Percentiles rank a stretch among this genome's conserved stretches.
phyloP scores from a whole-genome alignment of 495 filamentous ascomycete species.

The Aspergillus mulundensis region DNA sequence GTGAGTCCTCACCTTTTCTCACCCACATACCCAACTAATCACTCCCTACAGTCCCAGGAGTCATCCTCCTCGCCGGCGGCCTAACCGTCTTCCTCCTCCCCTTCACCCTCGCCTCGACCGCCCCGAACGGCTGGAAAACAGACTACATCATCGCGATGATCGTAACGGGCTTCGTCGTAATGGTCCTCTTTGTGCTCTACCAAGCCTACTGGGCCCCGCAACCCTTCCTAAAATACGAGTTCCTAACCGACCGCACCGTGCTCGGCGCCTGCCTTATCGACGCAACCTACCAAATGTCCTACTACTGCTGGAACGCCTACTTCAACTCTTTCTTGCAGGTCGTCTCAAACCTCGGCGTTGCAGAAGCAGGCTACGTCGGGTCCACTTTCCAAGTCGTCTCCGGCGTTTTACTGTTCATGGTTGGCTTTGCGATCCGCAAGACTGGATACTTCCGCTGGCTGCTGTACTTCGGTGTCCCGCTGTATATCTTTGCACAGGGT shows the following conservation, averaged over 20 bases:
- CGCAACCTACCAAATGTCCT: slow-evolving; percentile 53
- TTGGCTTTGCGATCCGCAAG: slow-evolving; percentile 47
- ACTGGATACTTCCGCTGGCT: slow-evolving; percentile 53
- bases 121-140: slow-evolving; percentile 43
- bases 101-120: slow-evolving; percentile 47
- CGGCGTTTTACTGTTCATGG: slow-evolving; percentile 40
- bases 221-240: slow-evolving; percentile 57
- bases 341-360: slow-evolving; percentile 54
- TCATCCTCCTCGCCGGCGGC: slow-evolving; percentile 52
- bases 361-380: slow-evolving; percentile 50
- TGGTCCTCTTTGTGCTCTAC: slow-evolving; percentile 53
- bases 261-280: slow-evolving; percentile 58
- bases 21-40: neutral
- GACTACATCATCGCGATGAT: slow-evolving; percentile 52
- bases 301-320: slow-evolving; percentile 53
- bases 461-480: slow-evolving; percentile 51
- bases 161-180: slow-evolving; percentile 49
- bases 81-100: slow-evolving; percentile 58
- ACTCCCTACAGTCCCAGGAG: slow-evolving; percentile 37
- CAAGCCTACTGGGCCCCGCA: slow-evolving; percentile 51
- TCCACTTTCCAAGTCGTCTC: slow-evolving; percentile 49
- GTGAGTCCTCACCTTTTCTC: slow-evolving; percentile 18
- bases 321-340: slow-evolving; percentile 71
- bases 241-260: slow-evolving; percentile 60
- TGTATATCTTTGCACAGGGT: slow-evolving; percentile 53